These are phyloP conservation scores for Botryotinia convoluta DNA, from an alignment of 2,329 filamentous ascomycete species.

Conservation along the genomic window DNA sequence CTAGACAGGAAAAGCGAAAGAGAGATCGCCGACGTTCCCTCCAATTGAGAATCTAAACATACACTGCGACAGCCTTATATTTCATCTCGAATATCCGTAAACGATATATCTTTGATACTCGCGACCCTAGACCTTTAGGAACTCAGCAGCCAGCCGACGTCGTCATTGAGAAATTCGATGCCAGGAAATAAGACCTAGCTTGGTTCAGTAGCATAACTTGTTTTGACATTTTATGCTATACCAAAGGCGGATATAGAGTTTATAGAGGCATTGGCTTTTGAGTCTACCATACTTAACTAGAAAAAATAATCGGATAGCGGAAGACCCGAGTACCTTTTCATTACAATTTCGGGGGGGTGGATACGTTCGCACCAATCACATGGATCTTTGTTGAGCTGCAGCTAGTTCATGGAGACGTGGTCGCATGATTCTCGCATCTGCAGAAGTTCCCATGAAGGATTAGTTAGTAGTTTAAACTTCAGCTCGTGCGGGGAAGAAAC, in stretches of 20 bases:
- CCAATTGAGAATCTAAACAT: not conserved
- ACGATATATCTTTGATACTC: not conserved
- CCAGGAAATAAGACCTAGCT: not conserved
- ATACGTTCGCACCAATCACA: not conserved
- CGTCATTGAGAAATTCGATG: not conserved
- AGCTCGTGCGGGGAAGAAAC: not conserved
- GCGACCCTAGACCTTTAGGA: not conserved
- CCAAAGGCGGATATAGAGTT: not conserved
- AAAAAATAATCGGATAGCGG: not conserved
- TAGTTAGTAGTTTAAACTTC: not conserved
- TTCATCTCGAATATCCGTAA: not conserved
- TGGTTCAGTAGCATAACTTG: not conserved
- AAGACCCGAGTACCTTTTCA: not conserved
- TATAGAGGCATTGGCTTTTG: not conserved
- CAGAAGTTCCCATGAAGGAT: not conserved
- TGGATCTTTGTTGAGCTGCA: not conserved
- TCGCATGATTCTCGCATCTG: not conserved
- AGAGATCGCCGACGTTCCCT: not conserved
- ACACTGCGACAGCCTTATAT: not conserved
- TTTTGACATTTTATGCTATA: not conserved
- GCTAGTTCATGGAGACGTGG: not conserved
- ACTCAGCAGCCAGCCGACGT: not conserved
- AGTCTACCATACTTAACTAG: no score
- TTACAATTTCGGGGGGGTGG: not conserved
- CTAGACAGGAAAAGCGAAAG: not conserved